These are phyloP conservation scores for Pseudoscleropodium purum DNA, from an alignment of 225 moss, liverwort and hornwort genomes.

Conservation along the genomic window DNA sequence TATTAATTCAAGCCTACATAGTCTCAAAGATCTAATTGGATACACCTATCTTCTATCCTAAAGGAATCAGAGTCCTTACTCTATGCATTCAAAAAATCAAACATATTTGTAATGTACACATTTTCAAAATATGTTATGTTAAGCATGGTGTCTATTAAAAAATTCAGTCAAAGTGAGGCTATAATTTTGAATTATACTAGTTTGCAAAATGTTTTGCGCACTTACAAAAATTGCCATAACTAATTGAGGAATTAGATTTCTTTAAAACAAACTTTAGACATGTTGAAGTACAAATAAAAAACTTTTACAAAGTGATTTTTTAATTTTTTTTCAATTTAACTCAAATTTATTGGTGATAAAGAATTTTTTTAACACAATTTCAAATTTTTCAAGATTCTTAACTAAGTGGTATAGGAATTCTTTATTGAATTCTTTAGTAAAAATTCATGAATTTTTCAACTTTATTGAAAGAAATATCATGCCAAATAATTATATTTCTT, in stretches of 20 bases:
- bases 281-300: too few relatives aligned
- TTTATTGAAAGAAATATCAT: too few relatives aligned
- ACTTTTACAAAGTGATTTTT: too few relatives aligned
- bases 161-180: background rate
- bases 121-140: background rate
- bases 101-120: too few relatives aligned
- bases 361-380: too few relatives aligned
- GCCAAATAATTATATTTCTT: too few relatives aligned
- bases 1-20: background rate
- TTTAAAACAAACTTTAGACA: background rate
- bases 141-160: background rate
- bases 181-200: background rate
- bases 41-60: background rate
- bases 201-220: background rate
- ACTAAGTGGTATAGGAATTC: too few relatives aligned
- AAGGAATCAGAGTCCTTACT: fast-evolving
- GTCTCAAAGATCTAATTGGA: background rate
- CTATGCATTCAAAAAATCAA: background rate
- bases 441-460: too few relatives aligned
- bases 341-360: too few relatives aligned
- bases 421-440: too few relatives aligned
- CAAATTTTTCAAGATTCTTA: too few relatives aligned
- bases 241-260: background rate
- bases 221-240: background rate
- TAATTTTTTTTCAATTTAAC: too few relatives aligned